A percentile compares a stretch with the other conserved stretches of the same genome.
Evolutionary conservation across 495 filamentous ascomycete genomes (phyloP).

Genomic region (Astrocystis sublimbata): DNA sequence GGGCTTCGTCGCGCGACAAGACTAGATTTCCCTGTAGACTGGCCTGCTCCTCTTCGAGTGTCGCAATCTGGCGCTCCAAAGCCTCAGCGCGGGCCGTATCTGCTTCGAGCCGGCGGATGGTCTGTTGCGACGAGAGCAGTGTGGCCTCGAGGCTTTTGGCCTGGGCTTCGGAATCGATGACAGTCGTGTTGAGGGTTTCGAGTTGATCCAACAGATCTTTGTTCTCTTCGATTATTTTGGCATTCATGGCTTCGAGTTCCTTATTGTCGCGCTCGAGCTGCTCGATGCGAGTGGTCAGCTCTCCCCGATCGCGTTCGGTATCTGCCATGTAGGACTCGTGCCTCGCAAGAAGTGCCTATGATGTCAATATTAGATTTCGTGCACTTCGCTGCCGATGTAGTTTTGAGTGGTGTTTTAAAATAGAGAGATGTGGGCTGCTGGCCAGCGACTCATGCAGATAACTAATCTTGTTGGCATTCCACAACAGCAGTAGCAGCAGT

Average conservation of each 20-base stretch:
- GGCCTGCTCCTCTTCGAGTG: constrained; percentile 79
- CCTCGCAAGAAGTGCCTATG: constrained; percentile 85
- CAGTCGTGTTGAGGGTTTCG: constrained; percentile 73
- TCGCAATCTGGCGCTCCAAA: constrained; percentile 73
- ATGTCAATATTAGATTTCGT: constrained; percentile 63
- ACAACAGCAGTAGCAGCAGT: background rate
- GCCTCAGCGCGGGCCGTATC: constrained; percentile 72
- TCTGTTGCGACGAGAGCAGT: constrained; percentile 71
- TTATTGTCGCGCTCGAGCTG: constrained; percentile 75
- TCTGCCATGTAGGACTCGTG: constrained; percentile 93
- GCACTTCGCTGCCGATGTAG: background rate
- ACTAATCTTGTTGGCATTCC: constrained; percentile 14
- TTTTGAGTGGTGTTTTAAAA: background rate
- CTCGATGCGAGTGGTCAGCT: constrained; percentile 69
- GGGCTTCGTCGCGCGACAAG: constrained; percentile 67
- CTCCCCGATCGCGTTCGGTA: constrained; percentile 76
- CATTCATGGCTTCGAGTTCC: constrained; percentile 72
- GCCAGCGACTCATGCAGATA: constrained; percentile 3
- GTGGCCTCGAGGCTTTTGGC: constrained; percentile 70
- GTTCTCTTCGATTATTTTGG: constrained; percentile 76
- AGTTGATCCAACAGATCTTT: constrained; percentile 74
- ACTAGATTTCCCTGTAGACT: constrained; percentile 65
- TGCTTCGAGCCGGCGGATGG: constrained; percentile 69
- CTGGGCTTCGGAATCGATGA: constrained; percentile 72
- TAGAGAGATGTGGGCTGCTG: constrained; percentile 11